Conservation (phyloP, 441 rosid genomes). For the Capsella rubella region DNA sequence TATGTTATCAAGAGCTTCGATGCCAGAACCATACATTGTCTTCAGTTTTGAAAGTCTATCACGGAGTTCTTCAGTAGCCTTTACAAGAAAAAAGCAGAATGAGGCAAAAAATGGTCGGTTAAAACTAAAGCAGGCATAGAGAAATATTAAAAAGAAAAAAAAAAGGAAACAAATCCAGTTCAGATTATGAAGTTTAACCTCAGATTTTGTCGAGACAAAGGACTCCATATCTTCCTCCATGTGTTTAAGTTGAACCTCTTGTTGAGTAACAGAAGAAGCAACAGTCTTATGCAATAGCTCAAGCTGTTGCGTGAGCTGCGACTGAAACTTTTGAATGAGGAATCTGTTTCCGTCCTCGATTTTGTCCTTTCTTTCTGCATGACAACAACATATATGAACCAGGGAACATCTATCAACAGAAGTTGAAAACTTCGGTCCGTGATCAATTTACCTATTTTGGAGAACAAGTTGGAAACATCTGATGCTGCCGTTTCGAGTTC, state of each 20-base stretch:
- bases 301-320: constrained; percentile 85
- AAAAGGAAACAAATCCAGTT: background rate
- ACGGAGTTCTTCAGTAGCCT: constrained; percentile 90
- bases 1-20: constrained; percentile 78
- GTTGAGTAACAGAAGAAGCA: constrained; percentile 83
- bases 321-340: constrained; percentile 78
- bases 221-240: constrained; percentile 98
- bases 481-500: constrained; percentile 92
- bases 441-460: constrained; percentile 74
- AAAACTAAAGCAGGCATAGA: constrained; percentile 20
- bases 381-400: constrained; percentile 34
- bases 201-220: constrained; percentile 81
- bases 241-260: constrained; percentile 84
- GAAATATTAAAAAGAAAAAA: background rate
- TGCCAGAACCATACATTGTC: constrained; percentile 74
- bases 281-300: constrained; percentile 88
- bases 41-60: constrained; percentile 74
- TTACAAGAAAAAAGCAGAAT: constrained; percentile 32
- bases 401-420: constrained; percentile 23
- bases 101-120: background rate
- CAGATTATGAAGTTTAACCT: constrained; percentile 49
- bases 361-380: constrained; percentile 89
- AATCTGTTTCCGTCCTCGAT: constrained; percentile 87
- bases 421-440: constrained; percentile 35
- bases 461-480: constrained; percentile 84